Evolutionary conservation across 1,284 basidiomycete genomes (phyloP), one percentile per base, ranked within the genome.

Genomic region (Boletus sp.): DNA sequence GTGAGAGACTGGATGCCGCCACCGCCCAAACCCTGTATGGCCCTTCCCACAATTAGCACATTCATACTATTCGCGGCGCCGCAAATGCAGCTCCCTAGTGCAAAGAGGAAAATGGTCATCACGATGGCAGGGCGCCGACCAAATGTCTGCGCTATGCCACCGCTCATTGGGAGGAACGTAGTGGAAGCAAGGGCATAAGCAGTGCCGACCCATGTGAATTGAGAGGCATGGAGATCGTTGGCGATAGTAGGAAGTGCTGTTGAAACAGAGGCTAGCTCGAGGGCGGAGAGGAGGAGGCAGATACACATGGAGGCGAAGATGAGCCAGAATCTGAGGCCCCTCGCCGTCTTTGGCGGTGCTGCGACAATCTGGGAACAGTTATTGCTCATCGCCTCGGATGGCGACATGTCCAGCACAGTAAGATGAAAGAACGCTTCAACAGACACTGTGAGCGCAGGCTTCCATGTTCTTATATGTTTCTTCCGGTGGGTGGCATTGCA

Each of bases 151-250:
- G 45, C 45, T 1, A 46, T 14, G 8, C 45, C 41, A 27, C 45
- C 45, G n/a, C 45, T 46, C 45, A 46, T 45, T 14, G 45, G 45
- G 10, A 46, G 45, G 19, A 33, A 46, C 6, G 41, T 33, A 13
- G 43, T 47, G 16, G 46, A 46, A 30, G 46, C 12, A 14, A 47
- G 46, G 3, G 46, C 20, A 4, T 36, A 47, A 8, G 46, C 46
- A 25, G 46, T 23, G 13, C 46, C 44, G 13, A 47, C 33, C 46
- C 46, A 47, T 8, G 33, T 46, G 8, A 22, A 46, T 4, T 46
- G 25, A 27, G 34, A 29, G 1, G 25, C 25, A 4, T 37, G 43
- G 1, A 44, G 34, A 27, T 14, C 34, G 13, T 29, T 13, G 10
- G 34, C 25, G 9, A 37, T 44, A 6, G 25, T 29, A 27, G 34